Evolutionary conservation across 163 green algal genomes (phyloP), one percentile per base, ranked within the genome.

Genomic region (Prototheca wickerhamii): DNA sequence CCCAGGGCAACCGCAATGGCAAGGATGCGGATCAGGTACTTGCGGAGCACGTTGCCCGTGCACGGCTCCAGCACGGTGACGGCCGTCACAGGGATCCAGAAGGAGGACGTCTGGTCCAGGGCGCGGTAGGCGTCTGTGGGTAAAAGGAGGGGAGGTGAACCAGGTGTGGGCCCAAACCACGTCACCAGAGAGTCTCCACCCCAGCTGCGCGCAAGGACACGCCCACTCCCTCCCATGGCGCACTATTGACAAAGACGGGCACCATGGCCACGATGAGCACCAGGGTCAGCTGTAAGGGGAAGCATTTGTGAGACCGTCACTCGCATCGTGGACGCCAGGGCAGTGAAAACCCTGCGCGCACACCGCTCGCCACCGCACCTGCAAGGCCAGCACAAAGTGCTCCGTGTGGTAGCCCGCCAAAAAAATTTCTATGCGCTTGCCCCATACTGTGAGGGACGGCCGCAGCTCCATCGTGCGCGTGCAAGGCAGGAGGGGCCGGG

Each of bases 11-110:
- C 20, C 4, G 31, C 44, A 0, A 58, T 60, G 2, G 52, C 67
- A 17, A 60, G 26, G n/a, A 53, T 10, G 3, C 67, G 67, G 42
- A 65, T 12, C 20, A 35, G 20, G 18, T 58, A 34, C 53, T 73
- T 73, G 20, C 60, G 28, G 21, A 73, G 52, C 1, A 49, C 57
- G 25, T 63, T 58, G 10, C 67, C 67, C 0, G 26, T 68, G 28
- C 21, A 56, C 2, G 67, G 67, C 35, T 73, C 67, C 31, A 68
- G 34, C 26, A 73, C 61, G 25, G 69, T 54, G 0, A 54, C 67
- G 20, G 62, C 64, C 43, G 18, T 20, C n/a, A 64, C 7, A 35
- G 46, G 28, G 10, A 21, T 46, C 60, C 60, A 65, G 29, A 58
- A 30, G 43, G 60, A 46, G 29, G 42, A 29, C 5, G 10, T 52